Base-by-base conservation (phyloP, 2,329 filamentous ascomycete species). In the Ophiostoma sp. region DNA sequence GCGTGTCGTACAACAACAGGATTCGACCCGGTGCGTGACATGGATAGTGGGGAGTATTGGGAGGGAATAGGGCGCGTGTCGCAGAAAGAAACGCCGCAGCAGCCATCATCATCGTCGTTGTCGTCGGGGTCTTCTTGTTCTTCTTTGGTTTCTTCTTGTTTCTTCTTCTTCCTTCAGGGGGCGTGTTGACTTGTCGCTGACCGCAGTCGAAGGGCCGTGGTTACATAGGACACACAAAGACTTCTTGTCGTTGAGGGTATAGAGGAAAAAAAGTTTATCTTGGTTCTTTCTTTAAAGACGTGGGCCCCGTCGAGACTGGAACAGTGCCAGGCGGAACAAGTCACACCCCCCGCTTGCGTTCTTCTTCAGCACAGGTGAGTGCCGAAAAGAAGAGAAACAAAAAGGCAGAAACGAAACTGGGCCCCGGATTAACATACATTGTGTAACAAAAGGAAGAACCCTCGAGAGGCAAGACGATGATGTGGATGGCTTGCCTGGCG, bases 401-500 rank as follows among this genome's bases (percentile, higher is more conserved):
- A 19, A 50, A 69, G 66, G 52, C 71, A 52, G 71, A 52, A 69
- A 33, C 48, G 77, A 78, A 79, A 80, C 79, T 80, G 80, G 78
- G 78, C 76, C 76, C 69, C 36, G 28, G 42, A 76, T 90, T 91
- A 91, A 90, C 88, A 86, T 91, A 91, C 89, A 91, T 89, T 82
- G 83, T 69, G 48, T 57, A 72, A 66, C 69, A 70, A 72, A 72
- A 45, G 33, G 79, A 79, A 78, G 81, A 70, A 69, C 64, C 64
- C 64, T 83, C 83, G 84, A 77, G 75, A 86, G 45, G 68, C n/a
- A 74, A 72, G 33, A 68, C 52, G 68, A 91, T 89, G 89, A 90
- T 87, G 89, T 89, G 88, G 88, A 87, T 87, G 88, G 88, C 88
- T 87, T 89, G 88, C 87, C 87, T 88, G 86, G 85, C 83, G 83